phyloP scores from a whole-genome alignment of 83 land plant genomes.

The Picea engelmannii region DNA sequence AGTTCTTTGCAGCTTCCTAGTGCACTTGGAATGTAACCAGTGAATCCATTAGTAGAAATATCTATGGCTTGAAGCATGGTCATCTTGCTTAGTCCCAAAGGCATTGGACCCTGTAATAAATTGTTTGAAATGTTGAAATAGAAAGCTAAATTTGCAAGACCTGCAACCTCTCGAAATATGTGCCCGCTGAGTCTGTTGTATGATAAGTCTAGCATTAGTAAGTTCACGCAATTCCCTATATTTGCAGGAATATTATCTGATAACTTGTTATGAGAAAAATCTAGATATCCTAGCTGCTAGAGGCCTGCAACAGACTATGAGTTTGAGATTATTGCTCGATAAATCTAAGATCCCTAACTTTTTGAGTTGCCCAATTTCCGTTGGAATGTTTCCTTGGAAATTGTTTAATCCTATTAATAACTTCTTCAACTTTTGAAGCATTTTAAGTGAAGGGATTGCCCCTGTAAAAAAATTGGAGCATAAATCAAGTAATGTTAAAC shows the following conservation, averaged over 20 bases:
- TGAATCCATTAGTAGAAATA: slow-evolving; percentile 32
- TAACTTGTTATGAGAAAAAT: slow-evolving; percentile 42
- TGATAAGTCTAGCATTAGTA: slow-evolving; percentile 46
- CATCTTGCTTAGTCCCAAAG: slow-evolving; percentile 36
- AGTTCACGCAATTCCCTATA: slow-evolving; percentile 21
- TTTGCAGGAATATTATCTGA: slow-evolving; percentile 46
- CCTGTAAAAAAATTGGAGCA: too few relatives aligned
- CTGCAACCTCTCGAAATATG: slow-evolving; percentile 32
- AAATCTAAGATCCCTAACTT: too few relatives aligned
- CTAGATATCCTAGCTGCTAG: slow-evolving; percentile 24
- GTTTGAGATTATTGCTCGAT: not conserved
- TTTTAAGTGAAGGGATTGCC: too few relatives aligned
- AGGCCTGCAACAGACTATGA: slow-evolving; percentile 34
- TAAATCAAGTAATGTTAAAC: too few relatives aligned
- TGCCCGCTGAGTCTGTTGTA: slow-evolving; percentile 43
- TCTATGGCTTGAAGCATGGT: slow-evolving; percentile 53
- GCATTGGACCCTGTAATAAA: slow-evolving; percentile 34
- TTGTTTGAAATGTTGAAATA: slow-evolving; percentile 52
- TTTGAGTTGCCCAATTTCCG: too few relatives aligned
- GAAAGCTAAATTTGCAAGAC: slow-evolving; percentile 33
- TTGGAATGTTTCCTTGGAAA: slow-evolving; percentile 42
- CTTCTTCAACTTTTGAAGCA: too few relatives aligned
- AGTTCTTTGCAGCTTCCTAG: too few relatives aligned
- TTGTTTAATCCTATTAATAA: slow-evolving; percentile 16
- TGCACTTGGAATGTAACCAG: too few relatives aligned